Conservation (phyloP, 2,329 filamentous ascomycete genomes). For the Sporothrix mexicana region DNA sequence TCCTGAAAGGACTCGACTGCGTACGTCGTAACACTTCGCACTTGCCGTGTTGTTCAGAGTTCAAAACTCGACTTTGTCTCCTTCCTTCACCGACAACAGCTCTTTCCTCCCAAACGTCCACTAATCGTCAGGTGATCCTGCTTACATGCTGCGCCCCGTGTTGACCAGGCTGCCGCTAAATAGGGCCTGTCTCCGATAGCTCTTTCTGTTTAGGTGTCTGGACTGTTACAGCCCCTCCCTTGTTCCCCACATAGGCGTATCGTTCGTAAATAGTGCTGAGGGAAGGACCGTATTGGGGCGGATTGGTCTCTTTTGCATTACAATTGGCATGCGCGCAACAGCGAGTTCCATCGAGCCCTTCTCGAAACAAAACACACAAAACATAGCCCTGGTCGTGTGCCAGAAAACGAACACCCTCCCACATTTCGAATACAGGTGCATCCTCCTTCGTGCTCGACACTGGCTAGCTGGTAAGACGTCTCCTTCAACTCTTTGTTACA, state of each 20-base stretch:
- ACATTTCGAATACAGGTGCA: not conserved
- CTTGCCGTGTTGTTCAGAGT: slow-evolving; percentile 12
- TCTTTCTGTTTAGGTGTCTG: slow-evolving; percentile 12
- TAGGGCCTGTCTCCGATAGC: not conserved
- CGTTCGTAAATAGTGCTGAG: slow-evolving; percentile 19
- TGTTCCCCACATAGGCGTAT: slow-evolving; percentile 16
- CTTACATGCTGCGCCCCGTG: slow-evolving; percentile 24
- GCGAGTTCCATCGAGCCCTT: slow-evolving; percentile 14
- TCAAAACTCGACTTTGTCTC: not conserved
- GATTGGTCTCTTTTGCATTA: not conserved
- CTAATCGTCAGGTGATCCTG: slow-evolving; percentile 27
- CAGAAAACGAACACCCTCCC: slow-evolving; percentile 13
- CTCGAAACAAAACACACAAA: slow-evolving; percentile 16
- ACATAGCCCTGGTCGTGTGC: slow-evolving; percentile 29
- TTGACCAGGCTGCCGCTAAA: slow-evolving; percentile 22
- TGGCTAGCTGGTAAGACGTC: not conserved
- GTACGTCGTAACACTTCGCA: not conserved
- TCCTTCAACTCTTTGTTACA: not conserved
- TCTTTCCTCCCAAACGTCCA: not conserved
- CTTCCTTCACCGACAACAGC: not conserved
- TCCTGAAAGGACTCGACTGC: not conserved
- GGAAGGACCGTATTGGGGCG: slow-evolving; percentile 9
- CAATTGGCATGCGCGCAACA: slow-evolving; percentile 22
- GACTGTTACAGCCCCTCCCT: slow-evolving; percentile 28
- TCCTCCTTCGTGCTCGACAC: slow-evolving; percentile 10